Evolutionary conservation across 202 grass and related monocot species (phyloP).

Genomic region (Dendrocalamus latiflorus): DNA sequence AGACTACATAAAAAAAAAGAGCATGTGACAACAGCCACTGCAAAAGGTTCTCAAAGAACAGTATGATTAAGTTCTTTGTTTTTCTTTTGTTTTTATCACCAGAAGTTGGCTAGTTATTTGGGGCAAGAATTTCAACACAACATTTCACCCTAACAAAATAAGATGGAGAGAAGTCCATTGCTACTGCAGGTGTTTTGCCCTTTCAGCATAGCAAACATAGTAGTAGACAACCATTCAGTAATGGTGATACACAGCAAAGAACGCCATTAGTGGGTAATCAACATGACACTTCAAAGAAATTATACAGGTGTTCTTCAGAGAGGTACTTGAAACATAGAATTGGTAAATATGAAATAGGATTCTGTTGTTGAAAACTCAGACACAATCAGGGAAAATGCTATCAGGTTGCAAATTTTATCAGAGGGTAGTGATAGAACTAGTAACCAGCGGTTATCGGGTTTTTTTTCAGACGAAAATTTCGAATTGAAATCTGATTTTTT

Average conservation of each 20-base stretch:
- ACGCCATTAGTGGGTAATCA: neutral
- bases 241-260: neutral
- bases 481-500: no score
- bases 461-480: no score
- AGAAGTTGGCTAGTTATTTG: neutral
- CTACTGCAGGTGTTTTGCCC: neutral
- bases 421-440: no score
- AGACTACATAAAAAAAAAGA: neutral
- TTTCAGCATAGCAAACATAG: neutral
- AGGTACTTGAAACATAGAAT: neutral
- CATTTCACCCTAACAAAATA: neutral
- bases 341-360: neutral
- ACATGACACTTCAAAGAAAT: neutral
- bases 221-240: neutral
- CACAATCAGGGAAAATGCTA: neutral
- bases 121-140: neutral
- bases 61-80: neutral
- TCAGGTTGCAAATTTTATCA: no score
- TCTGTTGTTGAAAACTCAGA: neutral
- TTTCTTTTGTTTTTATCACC: neutral
- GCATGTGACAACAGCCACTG: neutral
- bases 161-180: neutral
- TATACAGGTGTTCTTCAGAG: conserved; percentile 5
- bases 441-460: no score
- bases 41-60: neutral